phyloP scores from a whole-genome alignment of 2,329 filamentous ascomycete species.

The Penicillium polonicum region DNA sequence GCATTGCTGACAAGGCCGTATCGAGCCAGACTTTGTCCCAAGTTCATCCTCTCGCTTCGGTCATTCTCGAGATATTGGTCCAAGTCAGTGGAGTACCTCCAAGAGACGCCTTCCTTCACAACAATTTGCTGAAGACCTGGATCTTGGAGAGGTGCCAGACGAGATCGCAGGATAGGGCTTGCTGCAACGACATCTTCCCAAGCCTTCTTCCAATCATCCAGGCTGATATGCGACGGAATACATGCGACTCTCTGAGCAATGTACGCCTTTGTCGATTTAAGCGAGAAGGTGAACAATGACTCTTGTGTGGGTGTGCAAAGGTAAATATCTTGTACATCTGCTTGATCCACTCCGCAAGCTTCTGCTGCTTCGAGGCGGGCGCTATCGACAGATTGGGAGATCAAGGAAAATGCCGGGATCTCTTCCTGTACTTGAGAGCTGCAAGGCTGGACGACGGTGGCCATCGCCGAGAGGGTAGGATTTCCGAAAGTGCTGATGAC shows the following conservation, averaged over 20 bases:
- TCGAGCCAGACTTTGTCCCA: constrained; percentile 38
- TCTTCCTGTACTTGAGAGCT: constrained; percentile 27
- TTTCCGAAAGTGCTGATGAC: constrained; percentile 39
- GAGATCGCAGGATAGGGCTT: constrained; percentile 49
- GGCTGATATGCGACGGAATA: constrained; percentile 37
- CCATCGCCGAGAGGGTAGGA: constrained; percentile 45
- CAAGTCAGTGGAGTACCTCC: constrained; percentile 30
- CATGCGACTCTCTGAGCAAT: constrained; percentile 45
- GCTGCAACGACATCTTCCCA: constrained; percentile 45
- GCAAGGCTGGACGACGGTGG: constrained; percentile 33
- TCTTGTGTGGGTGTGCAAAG: constrained; percentile 45
- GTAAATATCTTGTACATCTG: constrained; percentile 41
- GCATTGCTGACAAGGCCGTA: constrained; percentile 34
- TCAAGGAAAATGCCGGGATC: constrained; percentile 30
- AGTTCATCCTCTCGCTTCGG: constrained; percentile 30
- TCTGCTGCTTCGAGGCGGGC: constrained; percentile 40
- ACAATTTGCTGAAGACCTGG: constrained; percentile 40
- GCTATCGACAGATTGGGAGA: constrained; percentile 34
- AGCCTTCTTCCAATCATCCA: constrained; percentile 43
- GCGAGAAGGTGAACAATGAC: constrained; percentile 47
- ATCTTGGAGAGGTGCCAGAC: constrained; percentile 40
- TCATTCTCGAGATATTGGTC: constrained; percentile 29
- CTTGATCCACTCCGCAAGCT: constrained; percentile 31
- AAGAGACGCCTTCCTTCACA: constrained; percentile 32
- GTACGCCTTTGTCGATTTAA: constrained; percentile 46